Evolutionary conservation across 148 eudicot genomes (phyloP).

Genomic region (Amaranthus cruentus): DNA sequence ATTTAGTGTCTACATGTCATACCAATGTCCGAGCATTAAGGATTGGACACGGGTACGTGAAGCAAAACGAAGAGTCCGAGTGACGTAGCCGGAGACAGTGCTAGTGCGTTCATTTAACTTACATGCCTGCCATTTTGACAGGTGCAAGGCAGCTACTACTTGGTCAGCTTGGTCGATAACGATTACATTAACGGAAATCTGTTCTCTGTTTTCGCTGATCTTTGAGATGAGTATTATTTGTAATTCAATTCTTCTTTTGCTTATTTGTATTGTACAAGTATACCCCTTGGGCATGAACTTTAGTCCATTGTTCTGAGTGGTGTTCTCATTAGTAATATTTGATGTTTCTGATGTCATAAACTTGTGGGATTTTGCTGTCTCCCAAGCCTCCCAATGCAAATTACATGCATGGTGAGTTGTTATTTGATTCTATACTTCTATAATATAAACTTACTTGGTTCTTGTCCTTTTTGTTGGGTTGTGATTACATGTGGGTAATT

Average conservation of each 20-base stretch:
- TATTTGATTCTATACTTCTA: neutral
- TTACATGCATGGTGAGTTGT: constrained; percentile 30
- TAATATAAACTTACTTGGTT: no score
- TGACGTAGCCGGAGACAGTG: neutral
- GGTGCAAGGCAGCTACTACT: constrained; percentile 44
- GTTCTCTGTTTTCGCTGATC: constrained; percentile 32
- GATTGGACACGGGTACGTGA: no score
- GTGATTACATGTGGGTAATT: no score
- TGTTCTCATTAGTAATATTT: neutral
- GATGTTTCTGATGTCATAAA: constrained; percentile 17
- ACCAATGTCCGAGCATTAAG: no score
- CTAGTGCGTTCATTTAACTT: constrained; percentile 2
- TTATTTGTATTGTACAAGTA: neutral
- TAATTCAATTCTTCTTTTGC: neutral
- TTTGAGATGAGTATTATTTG: constrained; percentile 14
- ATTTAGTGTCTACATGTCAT: no score
- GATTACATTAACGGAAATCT: constrained; percentile 31
- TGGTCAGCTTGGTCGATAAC: constrained; percentile 45
- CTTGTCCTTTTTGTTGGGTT: no score
- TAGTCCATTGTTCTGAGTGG: constrained; percentile 5
- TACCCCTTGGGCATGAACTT: neutral
- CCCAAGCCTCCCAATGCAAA: constrained; percentile 29
- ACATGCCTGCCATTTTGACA: constrained; percentile 16
- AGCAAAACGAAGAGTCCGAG: no score
- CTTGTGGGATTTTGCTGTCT: constrained; percentile 25